Evolutionary conservation across 2,329 filamentous ascomycete species (phyloP).

Genomic region (Golovinomyces cichoracearum): DNA sequence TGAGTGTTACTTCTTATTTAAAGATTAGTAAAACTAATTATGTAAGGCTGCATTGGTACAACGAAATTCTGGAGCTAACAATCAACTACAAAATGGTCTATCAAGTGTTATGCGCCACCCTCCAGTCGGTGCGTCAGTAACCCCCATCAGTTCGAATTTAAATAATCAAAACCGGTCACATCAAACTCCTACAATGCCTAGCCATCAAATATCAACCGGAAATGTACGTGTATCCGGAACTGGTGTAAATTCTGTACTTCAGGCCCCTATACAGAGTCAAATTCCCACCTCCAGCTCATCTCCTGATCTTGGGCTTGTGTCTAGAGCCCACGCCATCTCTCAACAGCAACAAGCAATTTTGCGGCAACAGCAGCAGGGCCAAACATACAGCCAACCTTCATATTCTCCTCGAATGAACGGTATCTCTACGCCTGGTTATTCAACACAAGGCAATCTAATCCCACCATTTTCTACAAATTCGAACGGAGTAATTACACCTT

Average conservation of each 20-base stretch:
- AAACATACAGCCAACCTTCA: constrained; percentile 11
- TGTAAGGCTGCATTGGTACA: constrained; percentile 4
- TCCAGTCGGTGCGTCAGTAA: constrained; percentile 2
- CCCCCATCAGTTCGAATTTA: constrained; percentile 6
- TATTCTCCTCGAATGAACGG: constrained; percentile 18
- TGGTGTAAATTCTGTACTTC: constrained; percentile 36
- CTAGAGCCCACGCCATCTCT: constrained; percentile 40
- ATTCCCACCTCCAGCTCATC: constrained; percentile 27
- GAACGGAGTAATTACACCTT: constrained; percentile 22
- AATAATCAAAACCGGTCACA: constrained; percentile 10
- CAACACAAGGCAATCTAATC: constrained; percentile 21
- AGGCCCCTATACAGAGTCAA: constrained; percentile 38
- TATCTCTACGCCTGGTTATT: constrained; percentile 11
- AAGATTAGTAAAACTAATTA: background rate
- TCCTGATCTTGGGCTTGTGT: constrained; percentile 28
- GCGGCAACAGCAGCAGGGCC: constrained; percentile 11
- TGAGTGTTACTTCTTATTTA: constrained; percentile 17
- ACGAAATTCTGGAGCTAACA: constrained; percentile 7
- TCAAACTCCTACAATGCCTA: constrained; percentile 11
- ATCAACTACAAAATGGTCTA: constrained; percentile 7
- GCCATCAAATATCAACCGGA: constrained; percentile 11
- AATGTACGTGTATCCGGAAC: constrained; percentile 19
- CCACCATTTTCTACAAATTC: constrained; percentile 25
- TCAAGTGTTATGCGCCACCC: constrained; percentile 7
- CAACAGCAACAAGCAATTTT: constrained; percentile 22